phyloP scores from a whole-genome alignment of 495 filamentous ascomycete genomes.

The Melanomma pulvis-pyrius region DNA sequence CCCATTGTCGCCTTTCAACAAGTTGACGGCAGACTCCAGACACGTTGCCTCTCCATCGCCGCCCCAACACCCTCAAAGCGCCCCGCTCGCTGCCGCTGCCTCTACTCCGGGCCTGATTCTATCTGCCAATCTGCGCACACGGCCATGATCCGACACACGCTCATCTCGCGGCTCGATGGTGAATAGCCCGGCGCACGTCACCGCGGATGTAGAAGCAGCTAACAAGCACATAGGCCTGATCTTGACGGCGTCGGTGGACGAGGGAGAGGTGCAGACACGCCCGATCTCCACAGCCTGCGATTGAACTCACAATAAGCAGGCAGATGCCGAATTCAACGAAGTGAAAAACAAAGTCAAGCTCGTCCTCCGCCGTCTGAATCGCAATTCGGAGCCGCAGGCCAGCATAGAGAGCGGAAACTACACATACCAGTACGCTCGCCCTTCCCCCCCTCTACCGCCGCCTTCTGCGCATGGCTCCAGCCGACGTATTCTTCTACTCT shows the following conservation, averaged over 20 bases:
- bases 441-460: neutral
- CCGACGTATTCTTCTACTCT: neutral
- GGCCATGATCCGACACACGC: slow-evolving; percentile 89
- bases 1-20: neutral
- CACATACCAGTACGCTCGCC: slow-evolving; percentile 74
- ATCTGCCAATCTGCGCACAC: slow-evolving; percentile 30
- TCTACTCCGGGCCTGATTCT: neutral
- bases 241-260: slow-evolving; percentile 92
- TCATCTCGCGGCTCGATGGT: slow-evolving; percentile 94
- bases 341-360: slow-evolving; percentile 90
- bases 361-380: slow-evolving; percentile 81
- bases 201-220: slow-evolving; percentile 3
- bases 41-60: slow-evolving; percentile 11
- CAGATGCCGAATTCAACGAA: slow-evolving; percentile 77
- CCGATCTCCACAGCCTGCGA: neutral
- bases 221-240: slow-evolving; percentile 68
- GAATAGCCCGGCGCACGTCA: slow-evolving; percentile 32
- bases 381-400: slow-evolving; percentile 86
- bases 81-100: neutral
- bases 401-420: slow-evolving; percentile 85
- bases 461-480: neutral
- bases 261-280: slow-evolving; percentile 64
- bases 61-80: neutral
- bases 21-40: neutral
- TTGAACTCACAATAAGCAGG: slow-evolving; percentile 46